These are phyloP conservation scores for Auriscalpium microsporum DNA, from an alignment of 768 basidiomycete genomes.

Conservation along the genomic window DNA sequence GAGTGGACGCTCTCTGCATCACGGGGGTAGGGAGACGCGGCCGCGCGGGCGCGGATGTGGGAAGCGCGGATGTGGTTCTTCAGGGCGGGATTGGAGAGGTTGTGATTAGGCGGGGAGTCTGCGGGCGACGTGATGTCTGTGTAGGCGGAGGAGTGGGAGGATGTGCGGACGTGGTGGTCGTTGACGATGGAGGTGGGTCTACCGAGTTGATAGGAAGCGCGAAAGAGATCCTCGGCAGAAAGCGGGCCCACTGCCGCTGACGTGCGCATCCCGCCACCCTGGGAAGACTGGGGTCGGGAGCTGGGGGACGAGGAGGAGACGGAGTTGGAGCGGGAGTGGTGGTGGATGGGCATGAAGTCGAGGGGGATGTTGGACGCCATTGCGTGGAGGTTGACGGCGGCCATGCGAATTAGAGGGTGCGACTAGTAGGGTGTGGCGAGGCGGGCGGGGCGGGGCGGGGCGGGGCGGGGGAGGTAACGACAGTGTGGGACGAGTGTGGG, in stretches of 20 bases:
- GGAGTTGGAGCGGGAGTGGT: slow-evolving; percentile 72
- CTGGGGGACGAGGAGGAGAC: slow-evolving; percentile 69
- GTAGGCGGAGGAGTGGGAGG: slow-evolving; percentile 33
- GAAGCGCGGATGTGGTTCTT: slow-evolving; percentile 70
- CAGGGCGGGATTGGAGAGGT: slow-evolving; percentile 64
- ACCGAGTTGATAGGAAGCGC: slow-evolving; percentile 47
- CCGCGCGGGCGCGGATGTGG: slow-evolving; percentile 72
- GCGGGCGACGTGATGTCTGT: slow-evolving; percentile 34
- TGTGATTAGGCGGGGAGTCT: slow-evolving; percentile 70
- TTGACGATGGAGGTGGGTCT: slow-evolving; percentile 34
- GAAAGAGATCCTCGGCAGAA: slow-evolving; percentile 63
- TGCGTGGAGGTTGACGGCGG: slow-evolving; percentile 19
- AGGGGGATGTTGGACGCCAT: slow-evolving; percentile 59
- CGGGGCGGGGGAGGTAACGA: slow-evolving; percentile 17
- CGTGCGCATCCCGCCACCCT: slow-evolving; percentile 50
- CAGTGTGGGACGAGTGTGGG: slow-evolving; percentile 9
- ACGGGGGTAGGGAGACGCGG: slow-evolving; percentile 79
- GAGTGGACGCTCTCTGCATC: slow-evolving; percentile 83
- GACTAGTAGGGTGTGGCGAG: slow-evolving; percentile 2
- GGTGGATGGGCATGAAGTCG: slow-evolving; percentile 58
- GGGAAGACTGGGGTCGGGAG: slow-evolving; percentile 74
- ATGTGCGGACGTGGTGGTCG: slow-evolving; percentile 34
- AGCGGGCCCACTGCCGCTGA: slow-evolving; percentile 38
- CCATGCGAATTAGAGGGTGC: slow-evolving; percentile 16
- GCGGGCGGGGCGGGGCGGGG: slow-evolving; percentile 12